phyloP scores from a whole-genome alignment of 208 protist species.

The Balamuthia mandrillaris region DNA sequence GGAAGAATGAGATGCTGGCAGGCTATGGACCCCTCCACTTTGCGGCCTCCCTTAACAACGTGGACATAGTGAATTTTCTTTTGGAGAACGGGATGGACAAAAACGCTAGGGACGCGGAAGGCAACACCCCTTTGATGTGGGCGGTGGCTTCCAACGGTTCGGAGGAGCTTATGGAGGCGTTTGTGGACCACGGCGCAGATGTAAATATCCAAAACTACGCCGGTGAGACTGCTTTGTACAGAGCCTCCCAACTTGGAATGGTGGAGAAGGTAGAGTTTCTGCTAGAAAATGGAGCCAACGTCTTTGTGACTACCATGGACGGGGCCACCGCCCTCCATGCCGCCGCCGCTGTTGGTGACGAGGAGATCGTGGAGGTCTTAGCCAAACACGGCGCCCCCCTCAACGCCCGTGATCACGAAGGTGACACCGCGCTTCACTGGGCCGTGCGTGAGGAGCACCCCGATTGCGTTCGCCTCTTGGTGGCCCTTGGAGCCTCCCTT shows the following conservation, averaged over 20 bases:
- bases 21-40: conserved; percentile 23
- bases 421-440: conserved; percentile 9
- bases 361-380: not conserved
- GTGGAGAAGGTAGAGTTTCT: not conserved
- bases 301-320: conserved; percentile 31
- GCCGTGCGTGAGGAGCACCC: conserved; percentile 1
- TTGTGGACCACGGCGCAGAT: conserved; percentile 43
- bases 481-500: not conserved
- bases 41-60: not conserved
- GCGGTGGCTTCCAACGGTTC: not conserved
- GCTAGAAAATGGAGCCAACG: conserved; percentile 19
- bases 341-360: conserved; percentile 10
- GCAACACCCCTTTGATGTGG: conserved; percentile 30
- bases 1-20: too few relatives aligned
- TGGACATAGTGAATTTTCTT: not conserved
- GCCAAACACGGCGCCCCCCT: conserved; percentile 7
- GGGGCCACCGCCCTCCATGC: conserved; percentile 50
- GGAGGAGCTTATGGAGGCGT: not conserved
- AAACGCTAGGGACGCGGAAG: too few relatives aligned
- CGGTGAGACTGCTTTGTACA: conserved; percentile 29
- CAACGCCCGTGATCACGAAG: not conserved
- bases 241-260: not conserved
- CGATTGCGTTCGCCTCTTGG: not conserved
- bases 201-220: conserved; percentile 5
- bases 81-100: not conserved